Base-by-base conservation (phyloP, 2,329 filamentous ascomycete species). In the Stemphylium lycopersici region DNA sequence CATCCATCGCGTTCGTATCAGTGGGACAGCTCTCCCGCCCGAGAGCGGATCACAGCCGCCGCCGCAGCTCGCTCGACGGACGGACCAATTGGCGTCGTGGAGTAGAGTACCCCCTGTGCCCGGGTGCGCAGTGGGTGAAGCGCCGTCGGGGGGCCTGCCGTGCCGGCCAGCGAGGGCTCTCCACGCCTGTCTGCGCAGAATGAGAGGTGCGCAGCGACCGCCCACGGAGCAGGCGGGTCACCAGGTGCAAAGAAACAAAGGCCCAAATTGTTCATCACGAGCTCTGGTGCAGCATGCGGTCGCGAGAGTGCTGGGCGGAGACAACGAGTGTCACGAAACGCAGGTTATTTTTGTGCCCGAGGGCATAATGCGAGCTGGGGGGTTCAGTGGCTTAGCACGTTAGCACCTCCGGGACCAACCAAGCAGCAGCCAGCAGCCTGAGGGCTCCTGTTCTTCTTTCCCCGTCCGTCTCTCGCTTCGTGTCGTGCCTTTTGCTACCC, bases 341-440 rank as follows among this genome's bases (percentile, higher is more conserved):
- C 51, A 56, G 24, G 64, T 63, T 68, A 68, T 68, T 68, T 67
- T 64, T 63, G 63, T 62, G 62, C 59, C 50, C 48, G 50, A 44
- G 45, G 48, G 46, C 57, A 63, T 62, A 48, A 56, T 62, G 56
- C 54, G 50, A 32, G 44, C 52, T 45, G 31, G 37, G 36, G 39
- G 51, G 51, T 43, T 53, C 45, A 45, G 52, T 51, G 48, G 47
- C 52, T 52, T 34, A 55, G 52, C 52, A 54, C 15, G 32, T 53
- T 52, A 37, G 41, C 42, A 52, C n/a, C 20, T 48, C 46, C 40
- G 47, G 22, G 5, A 44, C 52, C 48, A 55, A 46, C 47, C 46
- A 51, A 45, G 47, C 47, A 16, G 47, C 47, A 39, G 47, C 52
- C 47, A 46, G 34, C 51, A 48, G 40, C 43, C 50, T 42, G 33